Evolutionary conservation across 1,139 yeast species (phyloP).

Genomic region (Candida glucosophila): DNA sequence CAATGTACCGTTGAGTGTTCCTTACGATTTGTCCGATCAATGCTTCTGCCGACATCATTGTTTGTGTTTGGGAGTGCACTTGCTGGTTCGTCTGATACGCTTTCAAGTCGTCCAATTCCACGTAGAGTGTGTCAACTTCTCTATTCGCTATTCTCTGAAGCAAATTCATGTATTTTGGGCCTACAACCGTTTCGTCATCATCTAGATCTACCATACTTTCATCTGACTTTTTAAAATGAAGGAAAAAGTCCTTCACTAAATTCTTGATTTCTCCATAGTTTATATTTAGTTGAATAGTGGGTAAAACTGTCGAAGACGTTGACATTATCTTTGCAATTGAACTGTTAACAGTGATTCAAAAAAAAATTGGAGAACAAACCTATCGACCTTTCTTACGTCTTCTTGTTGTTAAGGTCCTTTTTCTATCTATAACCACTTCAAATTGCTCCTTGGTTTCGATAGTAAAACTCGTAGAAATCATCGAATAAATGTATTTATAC

Average conservation of each 20-base stretch:
- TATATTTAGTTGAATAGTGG: constrained; percentile 51
- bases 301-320: constrained; percentile 35
- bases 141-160: constrained; percentile 81
- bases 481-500: no score
- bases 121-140: constrained; percentile 53
- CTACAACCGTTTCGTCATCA: constrained; percentile 17
- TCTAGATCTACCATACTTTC: constrained; percentile 11
- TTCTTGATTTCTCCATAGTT: constrained; percentile 51
- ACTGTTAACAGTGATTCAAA: constrained; percentile 1
- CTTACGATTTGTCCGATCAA: constrained; percentile 53
- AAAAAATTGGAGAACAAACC: no score
- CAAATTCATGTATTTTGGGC: constrained; percentile 70
- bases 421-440: no score
- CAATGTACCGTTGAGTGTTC: constrained; percentile 75
- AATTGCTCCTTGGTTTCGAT: neutral
- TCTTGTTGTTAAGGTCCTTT: no score
- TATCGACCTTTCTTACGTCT: no score
- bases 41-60: constrained; percentile 4
- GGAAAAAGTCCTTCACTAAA: constrained; percentile 48
- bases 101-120: constrained; percentile 81
- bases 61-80: constrained; percentile 14
- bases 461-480: neutral
- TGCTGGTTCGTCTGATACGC: constrained; percentile 47
- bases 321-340: constrained; percentile 11
- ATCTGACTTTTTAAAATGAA: constrained; percentile 43